Base-by-base conservation (phyloP, 192 early-diverging fungal species). In the Backusella sp. region DNA sequence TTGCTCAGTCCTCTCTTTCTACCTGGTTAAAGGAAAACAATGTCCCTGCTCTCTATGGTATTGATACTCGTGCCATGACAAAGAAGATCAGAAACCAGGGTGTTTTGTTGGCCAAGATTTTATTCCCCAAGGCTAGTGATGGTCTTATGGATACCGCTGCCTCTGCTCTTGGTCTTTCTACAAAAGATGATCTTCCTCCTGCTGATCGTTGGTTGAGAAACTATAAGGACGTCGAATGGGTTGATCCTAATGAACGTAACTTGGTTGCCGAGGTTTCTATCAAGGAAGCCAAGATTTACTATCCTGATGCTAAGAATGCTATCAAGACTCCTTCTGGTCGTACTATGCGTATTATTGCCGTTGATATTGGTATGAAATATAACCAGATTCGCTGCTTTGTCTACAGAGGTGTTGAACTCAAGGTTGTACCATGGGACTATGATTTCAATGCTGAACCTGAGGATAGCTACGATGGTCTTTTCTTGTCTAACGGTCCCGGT, bases 341-440 rank as follows among this genome's bases (percentile, higher is more conserved):
- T 77, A 87, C 93, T 9, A 82, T 98, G 71, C 93, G 93, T 44
- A 87, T 99, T 68, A 77, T 99, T 56, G 95, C 94, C 32, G 90
- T 99, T 15, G 98, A 99, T 81, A 95, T 99, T 17, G 98, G 98
- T 74, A 96, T 99, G 95, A 99, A 99, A 86, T 95, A 90, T 87
- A 99, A 98, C 87, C 98, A 99, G 84, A 95, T 98, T 85, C 92
- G 98, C 73, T 99, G 98, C 89, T 98, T 99, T 73, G 90, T 96
- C 62, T 93, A 94, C 82, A 93, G 97, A 46, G 97, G 97, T 76
- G 95, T 99, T 15, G 94, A 97, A 78, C 82, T 98, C 74, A 91
- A 93, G 75, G 94, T 98, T 4, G 96, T 99, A 12, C 98, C 98
- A 14, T 99, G 96, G 96, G 88, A 99, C 85, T 94, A 98, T 77